These are phyloP conservation scores for Yueomyces sp. DNA, from an alignment of 1,139 yeast species.

Conservation along the genomic window DNA sequence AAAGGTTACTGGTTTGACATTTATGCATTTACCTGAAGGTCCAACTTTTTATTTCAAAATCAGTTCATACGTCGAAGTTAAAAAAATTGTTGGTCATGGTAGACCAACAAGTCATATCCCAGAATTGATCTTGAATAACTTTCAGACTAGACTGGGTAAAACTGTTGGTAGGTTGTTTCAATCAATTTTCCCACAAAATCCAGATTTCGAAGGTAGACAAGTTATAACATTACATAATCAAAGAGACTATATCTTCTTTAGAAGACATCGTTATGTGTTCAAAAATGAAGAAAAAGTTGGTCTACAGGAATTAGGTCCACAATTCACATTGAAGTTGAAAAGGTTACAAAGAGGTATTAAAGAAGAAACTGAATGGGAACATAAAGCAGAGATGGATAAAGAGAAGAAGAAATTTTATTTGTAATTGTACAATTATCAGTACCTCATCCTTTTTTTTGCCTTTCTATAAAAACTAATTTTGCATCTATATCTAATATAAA, in stretches of 20 bases:
- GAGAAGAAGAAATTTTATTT: constrained; percentile 88
- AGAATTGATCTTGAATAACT: constrained; percentile 81
- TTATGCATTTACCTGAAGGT: constrained; percentile 87
- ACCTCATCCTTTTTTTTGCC: too few species aligned
- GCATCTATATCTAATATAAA: too few species aligned
- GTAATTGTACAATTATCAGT: constrained; percentile 22
- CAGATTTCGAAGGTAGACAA: constrained; percentile 90
- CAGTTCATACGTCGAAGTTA: constrained; percentile 66
- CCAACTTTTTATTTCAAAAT: constrained; percentile 88
- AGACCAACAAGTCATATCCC: constrained; percentile 83
- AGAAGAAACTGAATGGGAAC: constrained; percentile 94
- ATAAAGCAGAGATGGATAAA: constrained; percentile 89
- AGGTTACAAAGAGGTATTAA: constrained; percentile 83
- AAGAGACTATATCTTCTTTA: constrained; percentile 85
- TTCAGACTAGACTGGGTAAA: constrained; percentile 81
- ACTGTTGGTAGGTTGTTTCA: constrained; percentile 89
- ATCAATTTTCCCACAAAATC: constrained; percentile 80
- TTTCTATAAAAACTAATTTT: too few species aligned
- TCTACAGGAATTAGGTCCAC: constrained; percentile 91
- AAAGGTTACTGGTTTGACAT: constrained; percentile 79
- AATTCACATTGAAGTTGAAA: constrained; percentile 78
- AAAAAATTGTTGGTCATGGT: constrained; percentile 77
- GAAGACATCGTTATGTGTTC: constrained; percentile 88
- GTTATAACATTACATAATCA: constrained; percentile 93
- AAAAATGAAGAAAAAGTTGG: constrained; percentile 87